Evolutionary conservation across 2,329 filamentous ascomycete species (phyloP).

Genomic region (Zalaria sp.): DNA sequence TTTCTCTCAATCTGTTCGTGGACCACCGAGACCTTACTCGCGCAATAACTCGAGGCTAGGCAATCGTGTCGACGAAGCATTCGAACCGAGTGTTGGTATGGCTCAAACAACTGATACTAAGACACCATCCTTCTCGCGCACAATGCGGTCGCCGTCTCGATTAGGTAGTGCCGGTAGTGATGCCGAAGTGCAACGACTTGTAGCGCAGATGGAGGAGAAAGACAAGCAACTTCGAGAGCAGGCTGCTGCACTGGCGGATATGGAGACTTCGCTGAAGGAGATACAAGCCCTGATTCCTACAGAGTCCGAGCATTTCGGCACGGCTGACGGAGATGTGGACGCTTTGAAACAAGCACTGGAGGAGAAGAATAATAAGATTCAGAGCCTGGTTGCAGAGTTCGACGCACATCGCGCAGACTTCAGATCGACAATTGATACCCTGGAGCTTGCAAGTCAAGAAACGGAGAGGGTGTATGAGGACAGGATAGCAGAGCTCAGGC

Average conservation of each 20-base stretch:
- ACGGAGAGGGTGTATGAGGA: conserved; percentile 94
- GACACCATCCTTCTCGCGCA: conserved; percentile 23
- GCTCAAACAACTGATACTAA: conserved; percentile 12
- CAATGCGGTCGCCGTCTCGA: conserved; percentile 21
- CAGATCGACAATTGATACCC: conserved; percentile 86
- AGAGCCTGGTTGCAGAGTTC: conserved; percentile 84
- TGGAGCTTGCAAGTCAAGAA: conserved; percentile 90
- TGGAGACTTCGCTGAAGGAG: conserved; percentile 79
- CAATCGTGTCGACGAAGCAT: conserved; percentile 25
- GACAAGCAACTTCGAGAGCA: conserved; percentile 85
- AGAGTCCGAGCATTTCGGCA: conserved; percentile 8
- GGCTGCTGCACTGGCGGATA: conserved; percentile 65
- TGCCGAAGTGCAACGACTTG: conserved; percentile 61
- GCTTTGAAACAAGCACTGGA: conserved; percentile 71
- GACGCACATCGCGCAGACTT: conserved; percentile 92
- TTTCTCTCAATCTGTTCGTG: conserved; percentile 21
- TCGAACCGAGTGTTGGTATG: conserved; percentile 32
- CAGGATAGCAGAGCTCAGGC: conserved; percentile 72
- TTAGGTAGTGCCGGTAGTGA: conserved; percentile 28
- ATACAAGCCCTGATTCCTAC: conserved; percentile 56
- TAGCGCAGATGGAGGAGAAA: conserved; percentile 63
- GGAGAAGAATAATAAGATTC: conserved; percentile 96
- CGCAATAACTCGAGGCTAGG: conserved; percentile 32
- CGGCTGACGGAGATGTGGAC: conserved; percentile 50
- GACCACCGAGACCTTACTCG: conserved; percentile 29